A percentile compares a stretch with the other conserved stretches of the same genome.
Conservation (phyloP, 345 rosid species). For the Linum lewisii region DNA sequence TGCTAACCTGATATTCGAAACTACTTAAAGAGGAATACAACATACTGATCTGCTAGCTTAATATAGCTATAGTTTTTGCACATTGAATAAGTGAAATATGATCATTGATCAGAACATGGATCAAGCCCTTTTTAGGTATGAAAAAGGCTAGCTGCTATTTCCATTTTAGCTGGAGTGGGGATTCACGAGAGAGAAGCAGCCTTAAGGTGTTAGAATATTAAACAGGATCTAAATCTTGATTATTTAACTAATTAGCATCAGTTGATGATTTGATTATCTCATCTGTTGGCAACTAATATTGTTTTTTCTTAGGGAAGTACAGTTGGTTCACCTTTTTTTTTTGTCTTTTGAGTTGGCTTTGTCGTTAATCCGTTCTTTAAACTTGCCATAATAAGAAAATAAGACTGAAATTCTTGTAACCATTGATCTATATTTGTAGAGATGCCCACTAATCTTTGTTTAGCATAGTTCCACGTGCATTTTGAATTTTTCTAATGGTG, state of each 20-base stretch:
- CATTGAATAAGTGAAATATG: background rate
- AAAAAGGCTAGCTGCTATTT: slow-evolving; percentile 24
- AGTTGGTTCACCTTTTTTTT: slow-evolving; percentile 1
- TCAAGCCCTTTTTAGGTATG: slow-evolving; percentile 1
- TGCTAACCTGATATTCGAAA: background rate
- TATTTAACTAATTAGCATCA: background rate
- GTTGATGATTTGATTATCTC: slow-evolving; percentile 3
- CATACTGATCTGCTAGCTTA: background rate
- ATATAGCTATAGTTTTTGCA: background rate
- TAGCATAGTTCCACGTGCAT: slow-evolving; percentile 18
- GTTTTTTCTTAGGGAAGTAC: slow-evolving; percentile 27
- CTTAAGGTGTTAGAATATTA: slow-evolving; percentile 8
- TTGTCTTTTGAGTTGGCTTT: slow-evolving; percentile 22
- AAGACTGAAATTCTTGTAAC: slow-evolving; percentile 11
- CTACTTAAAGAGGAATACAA: background rate
- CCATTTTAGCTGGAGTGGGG: slow-evolving; percentile 17
- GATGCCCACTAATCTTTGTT: slow-evolving; percentile 10
- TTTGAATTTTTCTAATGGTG: slow-evolving; percentile 13
- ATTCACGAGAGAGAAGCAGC: slow-evolving; percentile 21
- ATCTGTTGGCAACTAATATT: slow-evolving; percentile 25
- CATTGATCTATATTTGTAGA: slow-evolving; percentile 6
- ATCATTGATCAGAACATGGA: background rate
- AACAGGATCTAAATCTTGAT: too few species aligned
- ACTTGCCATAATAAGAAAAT: slow-evolving; percentile 16
- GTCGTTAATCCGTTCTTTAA: slow-evolving; percentile 12